Percentiles rank a stretch among this genome's conserved stretches.
Evolutionary conservation across 345 rosid genomes (phyloP).

Genomic region (Eutrema yunnanense): DNA sequence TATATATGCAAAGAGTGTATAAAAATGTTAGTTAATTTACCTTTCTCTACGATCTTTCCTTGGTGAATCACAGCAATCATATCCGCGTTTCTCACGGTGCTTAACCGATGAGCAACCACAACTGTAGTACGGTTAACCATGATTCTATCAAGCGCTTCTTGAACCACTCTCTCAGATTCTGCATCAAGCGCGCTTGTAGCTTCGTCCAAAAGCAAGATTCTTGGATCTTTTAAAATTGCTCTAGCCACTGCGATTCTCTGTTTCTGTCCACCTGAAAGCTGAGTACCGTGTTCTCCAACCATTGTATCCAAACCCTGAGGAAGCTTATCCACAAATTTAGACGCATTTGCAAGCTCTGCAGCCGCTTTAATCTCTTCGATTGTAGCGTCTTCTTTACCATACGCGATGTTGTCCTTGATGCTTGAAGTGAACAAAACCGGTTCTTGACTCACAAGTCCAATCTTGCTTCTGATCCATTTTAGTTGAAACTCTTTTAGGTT

Average conservation of each 20-base stretch:
- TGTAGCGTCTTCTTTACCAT: constrained; percentile 51
- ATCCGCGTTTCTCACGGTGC: constrained; percentile 50
- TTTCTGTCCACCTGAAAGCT: constrained; percentile 80
- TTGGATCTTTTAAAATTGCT: constrained; percentile 61
- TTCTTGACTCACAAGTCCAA: constrained; percentile 78
- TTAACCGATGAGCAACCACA: constrained; percentile 58
- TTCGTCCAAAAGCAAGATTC: constrained; percentile 66
- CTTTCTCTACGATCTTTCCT: constrained; percentile 38
- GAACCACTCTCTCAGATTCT: constrained; percentile 58
- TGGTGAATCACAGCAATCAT: constrained; percentile 51
- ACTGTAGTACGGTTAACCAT: constrained; percentile 59
- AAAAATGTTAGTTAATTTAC: constrained; percentile 20
- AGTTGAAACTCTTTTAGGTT: constrained; percentile 50
- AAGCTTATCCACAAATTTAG: constrained; percentile 51
- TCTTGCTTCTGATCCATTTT: constrained; percentile 57
- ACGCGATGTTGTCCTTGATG: constrained; percentile 55
- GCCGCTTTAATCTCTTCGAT: constrained; percentile 52
- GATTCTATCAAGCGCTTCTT: constrained; percentile 55
- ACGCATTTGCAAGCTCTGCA: constrained; percentile 53
- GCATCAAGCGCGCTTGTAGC: constrained; percentile 76
- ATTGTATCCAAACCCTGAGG: constrained; percentile 67
- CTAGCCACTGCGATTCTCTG: constrained; percentile 74
- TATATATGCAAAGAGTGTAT: background rate
- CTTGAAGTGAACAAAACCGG: constrained; percentile 57
- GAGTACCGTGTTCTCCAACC: constrained; percentile 85